Percentiles rank a stretch among this genome's conserved stretches.
phyloP scores from a whole-genome alignment of 495 filamentous ascomycete species.

The Neurospora terricola region DNA sequence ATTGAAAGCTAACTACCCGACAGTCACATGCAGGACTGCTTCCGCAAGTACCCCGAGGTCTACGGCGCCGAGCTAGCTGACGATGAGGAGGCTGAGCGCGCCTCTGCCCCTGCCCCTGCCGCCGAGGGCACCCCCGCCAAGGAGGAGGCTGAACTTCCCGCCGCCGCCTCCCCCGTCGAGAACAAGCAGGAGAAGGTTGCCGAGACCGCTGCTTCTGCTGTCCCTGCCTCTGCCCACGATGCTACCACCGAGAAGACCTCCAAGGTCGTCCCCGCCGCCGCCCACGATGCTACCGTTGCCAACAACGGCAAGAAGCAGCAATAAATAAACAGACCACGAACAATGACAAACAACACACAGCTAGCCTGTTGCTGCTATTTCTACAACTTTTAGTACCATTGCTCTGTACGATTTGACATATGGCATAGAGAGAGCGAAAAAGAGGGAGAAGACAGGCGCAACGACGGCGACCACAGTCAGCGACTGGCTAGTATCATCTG shows the following conservation, averaged over 20 bases:
- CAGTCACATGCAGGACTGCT: constrained; percentile 95
- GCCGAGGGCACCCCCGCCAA: constrained; percentile 4
- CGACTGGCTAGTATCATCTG: not conserved
- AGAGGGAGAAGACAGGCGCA: not conserved
- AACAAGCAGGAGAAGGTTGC: not conserved
- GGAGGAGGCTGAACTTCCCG: not conserved
- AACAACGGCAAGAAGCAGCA: constrained; percentile 17
- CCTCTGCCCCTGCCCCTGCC: constrained; percentile 4
- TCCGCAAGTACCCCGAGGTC: constrained; percentile 79
- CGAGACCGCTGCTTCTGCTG: not conserved
- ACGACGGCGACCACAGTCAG: not conserved
- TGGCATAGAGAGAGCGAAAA: not conserved
- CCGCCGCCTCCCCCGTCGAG: not conserved
- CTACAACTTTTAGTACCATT: not conserved
- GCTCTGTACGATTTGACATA: not conserved
- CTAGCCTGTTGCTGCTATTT: not conserved
- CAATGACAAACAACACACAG: not conserved
- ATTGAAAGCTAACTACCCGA: constrained; percentile 17
- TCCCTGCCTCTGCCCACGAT: not conserved
- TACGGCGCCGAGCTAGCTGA: constrained; percentile 87
- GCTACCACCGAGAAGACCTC: not conserved
- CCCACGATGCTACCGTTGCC: constrained; percentile 17
- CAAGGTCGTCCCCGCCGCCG: constrained; percentile 8
- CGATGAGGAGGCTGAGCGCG: constrained; percentile 50
- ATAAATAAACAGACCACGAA: not conserved